Evolutionary conservation across 371 early-diverging fungal species (phyloP).

Genomic region (Coemansia sp.): DNA sequence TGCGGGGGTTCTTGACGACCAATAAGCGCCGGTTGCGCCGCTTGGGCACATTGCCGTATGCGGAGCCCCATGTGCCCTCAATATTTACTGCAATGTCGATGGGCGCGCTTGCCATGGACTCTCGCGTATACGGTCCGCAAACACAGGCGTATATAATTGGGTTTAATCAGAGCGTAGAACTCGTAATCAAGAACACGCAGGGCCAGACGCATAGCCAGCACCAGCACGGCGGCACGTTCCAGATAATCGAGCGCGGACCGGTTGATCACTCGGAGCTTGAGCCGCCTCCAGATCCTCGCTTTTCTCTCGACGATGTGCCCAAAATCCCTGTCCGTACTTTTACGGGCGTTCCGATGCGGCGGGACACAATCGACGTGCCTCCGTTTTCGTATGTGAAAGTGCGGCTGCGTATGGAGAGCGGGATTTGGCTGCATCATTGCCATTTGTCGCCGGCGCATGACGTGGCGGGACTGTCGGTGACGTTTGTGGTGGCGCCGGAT

Average conservation of each 20-base stretch:
- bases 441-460: constrained; percentile 76
- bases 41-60: constrained; percentile 14
- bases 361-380: constrained; percentile 66
- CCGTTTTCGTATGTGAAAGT: constrained; percentile 58
- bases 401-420: constrained; percentile 69
- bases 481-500: constrained; percentile 70
- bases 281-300: background rate
- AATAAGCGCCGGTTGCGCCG: constrained; percentile 55
- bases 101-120: constrained; percentile 57
- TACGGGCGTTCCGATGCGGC: constrained; percentile 54
- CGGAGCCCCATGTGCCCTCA: constrained; percentile 64
- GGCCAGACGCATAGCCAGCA: constrained; percentile 71
- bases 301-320: background rate
- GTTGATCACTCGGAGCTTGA: background rate
- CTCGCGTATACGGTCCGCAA: constrained; percentile 63
- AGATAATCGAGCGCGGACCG: constrained; percentile 54
- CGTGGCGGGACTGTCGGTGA: constrained; percentile 58
- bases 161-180: constrained; percentile 58
- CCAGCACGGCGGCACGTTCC: constrained; percentile 76
- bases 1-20: background rate
- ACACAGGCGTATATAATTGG: constrained; percentile 38
- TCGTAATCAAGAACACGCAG: constrained; percentile 67
- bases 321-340: background rate
- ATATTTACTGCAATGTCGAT: constrained; percentile 65
- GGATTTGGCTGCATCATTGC: constrained; percentile 76